Evolutionary conservation across 192 early-diverging fungal species (phyloP).

Genomic region (Podila clonocystis): DNA sequence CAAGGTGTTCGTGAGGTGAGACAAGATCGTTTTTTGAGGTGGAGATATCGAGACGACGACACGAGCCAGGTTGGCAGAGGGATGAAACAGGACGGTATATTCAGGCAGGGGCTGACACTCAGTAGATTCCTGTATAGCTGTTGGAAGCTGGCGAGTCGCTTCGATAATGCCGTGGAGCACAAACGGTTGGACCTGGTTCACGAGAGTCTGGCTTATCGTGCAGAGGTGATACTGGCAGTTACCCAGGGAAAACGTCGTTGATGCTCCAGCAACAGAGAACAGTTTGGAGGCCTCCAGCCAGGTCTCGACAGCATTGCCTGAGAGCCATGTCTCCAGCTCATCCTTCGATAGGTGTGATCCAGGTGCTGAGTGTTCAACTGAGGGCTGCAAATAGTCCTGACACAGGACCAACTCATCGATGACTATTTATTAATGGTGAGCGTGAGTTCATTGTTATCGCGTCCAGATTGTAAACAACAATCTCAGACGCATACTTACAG

Average conservation of each 20-base stretch:
- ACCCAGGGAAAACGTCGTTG: background rate
- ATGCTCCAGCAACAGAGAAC: background rate
- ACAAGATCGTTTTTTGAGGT: background rate
- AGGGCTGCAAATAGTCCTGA: too few relatives aligned
- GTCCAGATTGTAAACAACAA: too few relatives aligned
- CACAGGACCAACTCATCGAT: too few relatives aligned
- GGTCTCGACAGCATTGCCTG: background rate
- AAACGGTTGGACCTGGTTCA: background rate
- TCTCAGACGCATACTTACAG: too few relatives aligned
- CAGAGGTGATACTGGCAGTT: background rate
- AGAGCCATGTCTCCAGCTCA: background rate
- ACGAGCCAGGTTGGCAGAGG: too few relatives aligned
- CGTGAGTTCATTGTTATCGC: too few relatives aligned
- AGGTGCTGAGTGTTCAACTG: too few relatives aligned
- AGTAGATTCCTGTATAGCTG: background rate
- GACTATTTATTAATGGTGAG: too few relatives aligned
- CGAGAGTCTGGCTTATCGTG: background rate
- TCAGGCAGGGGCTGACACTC: background rate
- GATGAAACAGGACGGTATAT: too few relatives aligned
- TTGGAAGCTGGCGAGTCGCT: background rate
- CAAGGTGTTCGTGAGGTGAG: slow-evolving; percentile 4
- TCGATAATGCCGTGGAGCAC: background rate
- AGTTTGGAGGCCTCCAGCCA: background rate
- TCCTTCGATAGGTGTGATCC: too few relatives aligned
- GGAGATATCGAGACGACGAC: too few relatives aligned